Evolutionary conservation across 257 asterid species (phyloP).

Genomic region (Fraxinus pennsylvanica): DNA sequence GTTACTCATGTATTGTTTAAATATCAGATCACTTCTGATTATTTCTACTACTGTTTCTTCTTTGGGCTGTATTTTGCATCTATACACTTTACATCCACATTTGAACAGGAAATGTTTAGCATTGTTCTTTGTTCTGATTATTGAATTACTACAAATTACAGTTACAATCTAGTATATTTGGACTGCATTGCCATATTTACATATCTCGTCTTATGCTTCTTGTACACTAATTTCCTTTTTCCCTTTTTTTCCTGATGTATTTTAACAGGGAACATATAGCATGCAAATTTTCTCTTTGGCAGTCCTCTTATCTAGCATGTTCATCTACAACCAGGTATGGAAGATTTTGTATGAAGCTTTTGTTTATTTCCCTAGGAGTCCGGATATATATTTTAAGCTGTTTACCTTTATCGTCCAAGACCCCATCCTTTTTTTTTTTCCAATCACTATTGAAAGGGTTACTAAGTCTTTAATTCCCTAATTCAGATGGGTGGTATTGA

Average conservation of each 20-base stretch:
- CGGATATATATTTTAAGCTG: constrained; percentile 2
- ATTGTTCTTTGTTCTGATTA: constrained; percentile 15
- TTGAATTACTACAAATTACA: not conserved
- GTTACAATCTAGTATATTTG: constrained; percentile 11
- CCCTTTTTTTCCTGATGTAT: not conserved
- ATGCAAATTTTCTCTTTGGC: constrained; percentile 96
- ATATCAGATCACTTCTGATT: not conserved
- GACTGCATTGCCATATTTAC: constrained; percentile 1
- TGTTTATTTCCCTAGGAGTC: not conserved
- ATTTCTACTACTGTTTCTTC: not conserved
- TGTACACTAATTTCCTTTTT: not conserved
- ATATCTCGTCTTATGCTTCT: not conserved
- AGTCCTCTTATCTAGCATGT: constrained; percentile 97
- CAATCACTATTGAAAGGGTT: not conserved
- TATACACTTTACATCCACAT: not conserved
- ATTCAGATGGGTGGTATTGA: constrained; percentile 99
- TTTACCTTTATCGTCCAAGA: not conserved
- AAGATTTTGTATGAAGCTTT: not conserved
- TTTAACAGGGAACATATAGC: constrained; percentile 93
- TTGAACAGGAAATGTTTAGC: constrained; percentile 6
- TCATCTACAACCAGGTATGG: constrained; percentile 90
- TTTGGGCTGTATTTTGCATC: not conserved
- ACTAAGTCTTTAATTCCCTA: constrained; percentile 20
- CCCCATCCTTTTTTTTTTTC: not conserved
- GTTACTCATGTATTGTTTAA: not conserved